These are phyloP conservation scores for Hypoxylon sp. DNA, from an alignment of 2,329 filamentous ascomycete species.

Conservation along the genomic window DNA sequence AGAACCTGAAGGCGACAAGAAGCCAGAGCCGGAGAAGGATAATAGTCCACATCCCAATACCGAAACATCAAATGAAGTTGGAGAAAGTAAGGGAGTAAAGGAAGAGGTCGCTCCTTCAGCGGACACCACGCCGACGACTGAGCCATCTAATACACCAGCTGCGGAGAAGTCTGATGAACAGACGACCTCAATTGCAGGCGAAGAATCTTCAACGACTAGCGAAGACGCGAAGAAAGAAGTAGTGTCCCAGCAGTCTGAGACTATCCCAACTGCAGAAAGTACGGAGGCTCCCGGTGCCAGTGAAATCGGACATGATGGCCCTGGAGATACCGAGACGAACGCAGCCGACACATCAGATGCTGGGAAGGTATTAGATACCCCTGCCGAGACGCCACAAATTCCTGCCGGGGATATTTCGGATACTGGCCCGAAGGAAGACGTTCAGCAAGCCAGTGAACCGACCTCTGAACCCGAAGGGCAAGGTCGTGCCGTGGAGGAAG, in stretches of 20 bases:
- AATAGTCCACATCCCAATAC: constrained; percentile 26
- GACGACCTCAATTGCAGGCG: not conserved
- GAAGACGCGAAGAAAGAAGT: not conserved
- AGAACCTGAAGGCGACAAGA: constrained; percentile 25
- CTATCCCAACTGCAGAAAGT: not conserved
- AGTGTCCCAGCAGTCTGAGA: not conserved
- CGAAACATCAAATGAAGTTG: constrained; percentile 16
- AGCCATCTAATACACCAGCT: constrained; percentile 30
- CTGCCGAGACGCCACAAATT: not conserved
- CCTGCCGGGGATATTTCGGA: not conserved
- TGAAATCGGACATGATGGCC: not conserved
- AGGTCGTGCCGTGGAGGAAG: not conserved
- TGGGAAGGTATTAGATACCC: not conserved
- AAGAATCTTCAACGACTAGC: not conserved
- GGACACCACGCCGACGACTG: constrained; percentile 19
- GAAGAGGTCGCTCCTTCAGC: constrained; percentile 17
- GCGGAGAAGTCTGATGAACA: constrained; percentile 7
- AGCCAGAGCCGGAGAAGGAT: constrained; percentile 31
- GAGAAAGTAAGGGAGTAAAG: constrained; percentile 33
- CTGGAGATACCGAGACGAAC: not conserved
- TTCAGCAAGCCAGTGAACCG: not conserved
- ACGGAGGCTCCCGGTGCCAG: not conserved
- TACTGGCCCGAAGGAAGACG: not conserved
- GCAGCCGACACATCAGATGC: not conserved
- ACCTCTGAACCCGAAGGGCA: not conserved